Percentiles rank a stretch among this genome's conserved stretches.
These are phyloP conservation scores for Suhomyces prunicola DNA, from an alignment of 805 yeast genomes.

Conservation along the genomic window DNA sequence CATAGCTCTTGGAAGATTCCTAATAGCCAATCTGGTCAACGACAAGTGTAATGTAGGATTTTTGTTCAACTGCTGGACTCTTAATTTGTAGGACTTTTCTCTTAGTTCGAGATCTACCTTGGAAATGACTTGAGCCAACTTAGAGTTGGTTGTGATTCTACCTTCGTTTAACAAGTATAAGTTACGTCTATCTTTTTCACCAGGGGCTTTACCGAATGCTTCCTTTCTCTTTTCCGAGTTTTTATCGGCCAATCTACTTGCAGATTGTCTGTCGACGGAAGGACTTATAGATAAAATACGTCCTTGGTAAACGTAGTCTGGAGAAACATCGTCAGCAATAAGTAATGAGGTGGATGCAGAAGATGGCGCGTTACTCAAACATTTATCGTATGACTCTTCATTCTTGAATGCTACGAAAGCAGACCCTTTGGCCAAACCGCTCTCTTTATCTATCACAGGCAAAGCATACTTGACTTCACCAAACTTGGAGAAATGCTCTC, in stretches of 20 bases:
- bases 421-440: slow-evolving; percentile 88
- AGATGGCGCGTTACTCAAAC: slow-evolving; percentile 77
- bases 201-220: slow-evolving; percentile 73
- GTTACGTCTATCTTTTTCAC: slow-evolving; percentile 79
- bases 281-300: slow-evolving; percentile 80
- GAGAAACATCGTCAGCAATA: slow-evolving; percentile 88
- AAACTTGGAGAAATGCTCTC: slow-evolving; percentile 75
- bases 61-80: slow-evolving; percentile 86
- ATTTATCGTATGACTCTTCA: slow-evolving; percentile 59
- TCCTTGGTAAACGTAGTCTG: slow-evolving; percentile 88
- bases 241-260: slow-evolving; percentile 67
- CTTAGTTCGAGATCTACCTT: slow-evolving; percentile 79
- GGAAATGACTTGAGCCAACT: slow-evolving; percentile 66
- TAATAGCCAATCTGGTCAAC: slow-evolving; percentile 89
- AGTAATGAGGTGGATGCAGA: slow-evolving; percentile 60
- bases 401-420: slow-evolving; percentile 86
- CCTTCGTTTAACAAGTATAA: slow-evolving; percentile 90
- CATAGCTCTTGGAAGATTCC: slow-evolving; percentile 93
- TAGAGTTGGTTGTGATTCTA: slow-evolving; percentile 76
- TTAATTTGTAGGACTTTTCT: slow-evolving; percentile 78
- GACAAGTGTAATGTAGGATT: slow-evolving; percentile 91
- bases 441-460: slow-evolving; percentile 82
- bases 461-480: slow-evolving; percentile 91
- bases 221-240: slow-evolving; percentile 73
- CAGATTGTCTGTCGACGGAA: slow-evolving; percentile 84